Percentiles rank a stretch among this genome's conserved stretches.
phyloP scores from a whole-genome alignment of 1,284 basidiomycete genomes.

The Austropuccinia psidii region DNA sequence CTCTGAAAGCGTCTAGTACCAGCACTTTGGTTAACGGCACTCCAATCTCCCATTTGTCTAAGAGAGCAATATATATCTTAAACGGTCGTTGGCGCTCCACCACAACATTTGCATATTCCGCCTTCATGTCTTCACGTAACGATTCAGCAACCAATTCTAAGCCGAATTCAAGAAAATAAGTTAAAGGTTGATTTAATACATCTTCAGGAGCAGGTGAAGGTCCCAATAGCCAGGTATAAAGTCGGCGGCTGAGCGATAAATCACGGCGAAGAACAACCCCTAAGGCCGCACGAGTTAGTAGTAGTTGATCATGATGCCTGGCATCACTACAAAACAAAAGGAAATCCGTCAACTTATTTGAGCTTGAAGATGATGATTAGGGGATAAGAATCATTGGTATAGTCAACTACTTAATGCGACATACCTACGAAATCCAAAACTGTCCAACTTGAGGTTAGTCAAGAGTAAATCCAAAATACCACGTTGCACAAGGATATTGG shows the following conservation, averaged over 20 bases:
- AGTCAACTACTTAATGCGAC: no score
- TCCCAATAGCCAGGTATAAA: conserved; percentile 89
- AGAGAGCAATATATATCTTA: conserved; percentile 85
- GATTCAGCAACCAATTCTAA: conserved; percentile 64
- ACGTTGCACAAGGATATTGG: conserved; percentile 76
- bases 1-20: conserved; percentile 68
- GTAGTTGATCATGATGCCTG: conserved; percentile 40
- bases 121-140: conserved; percentile 46
- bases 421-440: conserved; percentile 59
- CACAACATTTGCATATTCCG: conserved; percentile 12
- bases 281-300: conserved; percentile 41
- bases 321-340: conserved; percentile 35
- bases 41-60: conserved; percentile 97
- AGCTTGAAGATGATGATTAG: conserved; percentile 44
- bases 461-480: conserved; percentile 71
- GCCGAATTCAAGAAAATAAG: conserved; percentile 62
- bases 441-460: conserved; percentile 65
- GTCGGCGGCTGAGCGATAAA: conserved; percentile 78
- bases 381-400: conserved; percentile 52
- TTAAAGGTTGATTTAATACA: conserved; percentile 61
- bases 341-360: background rate
- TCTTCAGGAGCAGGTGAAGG: conserved; percentile 55
- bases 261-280: conserved; percentile 80
- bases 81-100: conserved; percentile 70
- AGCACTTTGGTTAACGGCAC: conserved; percentile 67